These are phyloP conservation scores for Amphibolis antarctica DNA, from an alignment of 106 monocot genomes.

Conservation along the genomic window DNA sequence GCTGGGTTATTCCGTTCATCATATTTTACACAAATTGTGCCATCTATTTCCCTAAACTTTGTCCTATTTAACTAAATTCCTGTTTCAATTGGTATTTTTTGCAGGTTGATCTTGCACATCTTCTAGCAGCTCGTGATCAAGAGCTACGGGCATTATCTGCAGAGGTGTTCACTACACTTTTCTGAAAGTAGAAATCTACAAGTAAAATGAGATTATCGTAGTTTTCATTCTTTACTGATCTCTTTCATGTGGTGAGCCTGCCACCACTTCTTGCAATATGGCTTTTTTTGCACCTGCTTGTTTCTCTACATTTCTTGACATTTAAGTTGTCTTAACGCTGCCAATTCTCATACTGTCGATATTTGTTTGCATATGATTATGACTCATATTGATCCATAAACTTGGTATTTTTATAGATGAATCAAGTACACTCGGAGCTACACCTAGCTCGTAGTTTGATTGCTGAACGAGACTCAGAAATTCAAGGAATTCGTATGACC, in stretches of 20 bases:
- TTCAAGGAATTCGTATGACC: constrained; percentile 42
- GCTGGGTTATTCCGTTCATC: not conserved
- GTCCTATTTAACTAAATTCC: not conserved
- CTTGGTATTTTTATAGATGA: constrained; percentile 51
- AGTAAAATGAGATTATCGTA: not conserved
- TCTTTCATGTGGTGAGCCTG: not conserved
- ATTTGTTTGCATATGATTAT: not conserved
- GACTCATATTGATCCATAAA: not conserved
- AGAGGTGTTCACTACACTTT: constrained; percentile 37
- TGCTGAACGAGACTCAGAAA: constrained; percentile 81
- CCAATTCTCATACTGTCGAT: not conserved
- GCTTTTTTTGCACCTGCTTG: not conserved
- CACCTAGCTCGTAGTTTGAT: constrained; percentile 73
- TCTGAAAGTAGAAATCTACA: not conserved
- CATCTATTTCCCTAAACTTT: not conserved
- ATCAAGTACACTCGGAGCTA: constrained; percentile 85
- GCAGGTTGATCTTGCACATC: constrained; percentile 94
- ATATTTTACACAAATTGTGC: not conserved
- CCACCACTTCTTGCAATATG: not conserved
- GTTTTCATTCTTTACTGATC: not conserved
- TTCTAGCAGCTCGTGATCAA: constrained; percentile 91
- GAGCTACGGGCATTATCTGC: constrained; percentile 81
- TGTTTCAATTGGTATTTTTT: not conserved
- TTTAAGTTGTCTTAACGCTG: too few relatives aligned
- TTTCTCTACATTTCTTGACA: too few relatives aligned